Base-by-base conservation (phyloP, 2,329 filamentous ascomycete genomes). In the Gyromitra esculenta region DNA sequence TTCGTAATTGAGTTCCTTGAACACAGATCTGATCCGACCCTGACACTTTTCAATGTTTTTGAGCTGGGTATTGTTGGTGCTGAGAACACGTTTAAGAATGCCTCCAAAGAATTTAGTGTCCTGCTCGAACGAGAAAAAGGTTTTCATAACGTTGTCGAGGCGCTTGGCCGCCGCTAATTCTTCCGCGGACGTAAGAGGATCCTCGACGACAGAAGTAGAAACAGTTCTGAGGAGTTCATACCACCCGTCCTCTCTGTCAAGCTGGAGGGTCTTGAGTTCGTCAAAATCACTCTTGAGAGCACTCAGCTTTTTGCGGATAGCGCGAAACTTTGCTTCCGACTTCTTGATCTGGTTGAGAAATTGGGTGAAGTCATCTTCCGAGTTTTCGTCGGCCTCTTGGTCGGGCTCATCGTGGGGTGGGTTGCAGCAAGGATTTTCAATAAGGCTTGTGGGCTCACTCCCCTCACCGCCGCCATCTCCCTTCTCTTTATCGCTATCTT, bases 31-130 rank as follows among this genome's bases (percentile, higher is more conserved):
- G 18, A 75, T 75, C 7, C 45, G 56, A 1, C 21, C 35, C 39
- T 63, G 25, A 5, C 56, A 43, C 35, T 70, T 75, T 15, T 69
- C 56, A 11, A 75, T 69, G 11, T 75, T 75, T 8, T 15, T 25
- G 18, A 25, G 66, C 15, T 70, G 72, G 1, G 72, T 75, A 25
- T 57, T n/a, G 43, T 63, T 75, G 21, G 45, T 63, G 43, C 67
- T 43, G 13, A 37, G 6, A 2, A 64, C 41, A 15, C 48, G 66
- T 2, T 21, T 54, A 37, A 75, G 43, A 15, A 35, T 59, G 8
- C 35, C 2, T 4, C 59, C 65, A 5, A 71, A 65, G 8, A 11
- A 13, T 13, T 59, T 64, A 1, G 59, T 56, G 13, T 57, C 15
- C 4, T 13, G 6, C 31, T 59, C 39, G 15, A 71, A 71, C 13